Percentiles rank a stretch among this genome's conserved stretches.
Evolutionary conservation across 2,329 filamentous ascomycete genomes (phyloP).

Genomic region (Scopulariopsis brevicaulis): DNA sequence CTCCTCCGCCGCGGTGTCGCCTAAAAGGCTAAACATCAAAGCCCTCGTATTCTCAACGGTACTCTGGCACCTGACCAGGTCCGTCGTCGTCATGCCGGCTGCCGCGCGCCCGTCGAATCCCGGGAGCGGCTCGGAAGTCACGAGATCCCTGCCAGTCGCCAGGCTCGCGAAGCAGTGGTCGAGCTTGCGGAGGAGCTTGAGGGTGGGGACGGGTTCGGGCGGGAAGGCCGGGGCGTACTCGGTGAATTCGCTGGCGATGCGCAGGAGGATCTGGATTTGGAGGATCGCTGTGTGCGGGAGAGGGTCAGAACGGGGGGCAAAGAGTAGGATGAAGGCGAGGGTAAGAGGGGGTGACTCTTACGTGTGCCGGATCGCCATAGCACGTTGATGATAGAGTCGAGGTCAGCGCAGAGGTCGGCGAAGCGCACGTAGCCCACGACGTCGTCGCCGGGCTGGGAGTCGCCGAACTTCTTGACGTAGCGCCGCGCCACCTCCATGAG

Average conservation of each 20-base stretch:
- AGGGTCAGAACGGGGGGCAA: neutral
- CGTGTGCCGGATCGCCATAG: conserved; percentile 83
- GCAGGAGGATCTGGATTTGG: conserved; percentile 76
- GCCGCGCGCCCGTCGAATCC: conserved; percentile 53
- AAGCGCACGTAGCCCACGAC: conserved; percentile 47
- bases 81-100: conserved; percentile 62
- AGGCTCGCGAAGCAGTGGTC: conserved; percentile 76
- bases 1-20: conserved; percentile 29
- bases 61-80: conserved; percentile 80
- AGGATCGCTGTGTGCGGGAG: conserved; percentile 46
- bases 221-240: conserved; percentile 64
- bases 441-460: conserved; percentile 30
- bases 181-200: conserved; percentile 63
- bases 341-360: conserved; percentile 28
- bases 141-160: conserved; percentile 53
- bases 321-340: conserved; percentile 8
- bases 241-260: conserved; percentile 60
- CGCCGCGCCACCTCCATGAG: conserved; percentile 43
- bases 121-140: conserved; percentile 53
- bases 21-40: conserved; percentile 31
- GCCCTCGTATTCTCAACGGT: conserved; percentile 68
- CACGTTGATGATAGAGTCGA: conserved; percentile 66
- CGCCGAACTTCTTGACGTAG: conserved; percentile 47
- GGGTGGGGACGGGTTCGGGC: conserved; percentile 48
- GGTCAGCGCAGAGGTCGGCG: conserved; percentile 58